A percentile compares a stretch with the other conserved stretches of the same genome.
Conservation (phyloP, 1,284 basidiomycete genomes). For the Porogramme epimiltina region DNA sequence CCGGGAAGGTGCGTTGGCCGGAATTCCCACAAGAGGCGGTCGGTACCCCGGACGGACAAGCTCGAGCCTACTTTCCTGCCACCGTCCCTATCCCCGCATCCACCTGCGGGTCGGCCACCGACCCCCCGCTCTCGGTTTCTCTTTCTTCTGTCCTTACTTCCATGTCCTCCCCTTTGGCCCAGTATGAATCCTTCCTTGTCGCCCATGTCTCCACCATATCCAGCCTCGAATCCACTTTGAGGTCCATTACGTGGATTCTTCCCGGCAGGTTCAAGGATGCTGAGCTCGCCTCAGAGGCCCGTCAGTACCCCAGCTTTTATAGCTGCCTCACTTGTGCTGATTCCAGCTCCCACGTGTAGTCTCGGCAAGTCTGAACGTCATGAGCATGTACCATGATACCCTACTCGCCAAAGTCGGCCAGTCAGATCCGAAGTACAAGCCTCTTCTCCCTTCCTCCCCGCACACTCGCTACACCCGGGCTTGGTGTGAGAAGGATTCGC, state of each 20-base stretch:
- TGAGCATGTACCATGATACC: conserved; percentile 88
- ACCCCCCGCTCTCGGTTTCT: conserved; percentile 18
- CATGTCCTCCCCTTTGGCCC: conserved; percentile 53
- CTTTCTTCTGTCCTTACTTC: conserved; percentile 24
- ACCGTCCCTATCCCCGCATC: conserved; percentile 16
- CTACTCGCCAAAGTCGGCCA: conserved; percentile 70
- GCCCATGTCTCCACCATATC: conserved; percentile 85
- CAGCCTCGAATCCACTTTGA: conserved; percentile 84
- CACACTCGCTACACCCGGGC: conserved; percentile 83
- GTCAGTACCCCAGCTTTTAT: conserved; percentile 54
- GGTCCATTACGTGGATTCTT: conserved; percentile 92
- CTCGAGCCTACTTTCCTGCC: conserved; percentile 7
- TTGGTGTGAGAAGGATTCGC: conserved; percentile 68
- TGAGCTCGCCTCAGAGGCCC: conserved; percentile 88
- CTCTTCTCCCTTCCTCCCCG: conserved; percentile 64
- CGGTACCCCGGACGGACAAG: conserved; percentile 2
- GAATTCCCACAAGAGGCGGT: conserved; percentile 12
- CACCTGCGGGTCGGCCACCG: conserved; percentile 25
- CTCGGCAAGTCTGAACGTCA: conserved; percentile 70
- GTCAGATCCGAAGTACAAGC: conserved; percentile 65
- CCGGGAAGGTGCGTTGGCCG: conserved; percentile 15
- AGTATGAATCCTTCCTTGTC: conserved; percentile 82
- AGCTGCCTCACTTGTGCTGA: conserved; percentile 7
- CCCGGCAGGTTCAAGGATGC: conserved; percentile 97
- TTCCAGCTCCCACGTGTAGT: conserved; percentile 43